Conservation (phyloP, 345 rosid genomes). For the Gossypium thurberi region DNA sequence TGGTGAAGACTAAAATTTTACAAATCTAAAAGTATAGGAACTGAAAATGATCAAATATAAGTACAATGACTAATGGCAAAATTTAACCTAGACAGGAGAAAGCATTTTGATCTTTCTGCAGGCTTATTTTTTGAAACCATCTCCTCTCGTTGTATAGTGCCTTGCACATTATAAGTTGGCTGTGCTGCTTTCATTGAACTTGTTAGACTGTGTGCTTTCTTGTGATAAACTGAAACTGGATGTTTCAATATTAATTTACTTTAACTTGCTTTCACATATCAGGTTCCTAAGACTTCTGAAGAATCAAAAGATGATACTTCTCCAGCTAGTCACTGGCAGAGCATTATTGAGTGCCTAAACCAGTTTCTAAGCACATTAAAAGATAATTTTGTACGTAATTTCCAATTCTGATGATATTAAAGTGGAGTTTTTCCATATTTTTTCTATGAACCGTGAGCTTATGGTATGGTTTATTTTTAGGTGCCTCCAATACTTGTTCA, state of each 20-base stretch:
- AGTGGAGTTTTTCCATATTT: background rate
- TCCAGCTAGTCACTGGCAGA: slow-evolving; percentile 53
- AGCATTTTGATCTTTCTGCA: background rate
- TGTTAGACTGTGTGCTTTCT: background rate
- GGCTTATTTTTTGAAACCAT: background rate
- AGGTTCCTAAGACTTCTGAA: slow-evolving; percentile 57
- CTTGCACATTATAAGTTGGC: background rate
- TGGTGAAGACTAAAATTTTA: too few relatives aligned
- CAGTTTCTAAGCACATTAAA: slow-evolving; percentile 47
- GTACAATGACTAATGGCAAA: too few relatives aligned
- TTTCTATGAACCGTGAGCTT: slow-evolving; percentile 10
- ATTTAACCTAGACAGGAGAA: background rate
- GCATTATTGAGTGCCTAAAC: slow-evolving; percentile 57
- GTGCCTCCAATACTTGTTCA: slow-evolving; percentile 75
- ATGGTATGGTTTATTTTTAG: slow-evolving; percentile 32
- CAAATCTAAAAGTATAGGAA: too few relatives aligned
- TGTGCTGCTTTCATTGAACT: background rate
- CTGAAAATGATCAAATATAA: too few relatives aligned
- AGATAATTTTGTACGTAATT: slow-evolving; percentile 63
- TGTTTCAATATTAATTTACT: background rate
- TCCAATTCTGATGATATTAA: slow-evolving; percentile 10
- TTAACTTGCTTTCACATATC: background rate
- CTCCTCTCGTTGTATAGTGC: background rate
- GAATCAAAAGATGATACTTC: slow-evolving; percentile 35
- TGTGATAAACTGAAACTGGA: background rate